phyloP scores from a whole-genome alignment of 805 yeast species.

The Starmerella stigmatis region DNA sequence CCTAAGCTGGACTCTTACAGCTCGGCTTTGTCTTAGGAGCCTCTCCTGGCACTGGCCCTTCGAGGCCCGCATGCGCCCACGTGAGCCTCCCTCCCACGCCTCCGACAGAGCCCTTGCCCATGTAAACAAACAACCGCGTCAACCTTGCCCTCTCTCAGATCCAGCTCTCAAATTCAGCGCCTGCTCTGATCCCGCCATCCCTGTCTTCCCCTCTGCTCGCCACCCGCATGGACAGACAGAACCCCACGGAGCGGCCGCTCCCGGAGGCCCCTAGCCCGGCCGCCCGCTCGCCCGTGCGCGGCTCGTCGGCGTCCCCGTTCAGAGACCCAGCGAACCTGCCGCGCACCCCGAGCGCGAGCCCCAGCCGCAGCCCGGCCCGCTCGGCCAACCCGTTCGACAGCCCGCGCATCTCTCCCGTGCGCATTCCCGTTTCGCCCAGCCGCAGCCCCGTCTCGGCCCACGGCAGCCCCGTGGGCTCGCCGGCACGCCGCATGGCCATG shows the following conservation, averaged over 20 bases:
- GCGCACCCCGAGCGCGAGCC: slow-evolving; percentile 4
- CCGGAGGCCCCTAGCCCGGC: slow-evolving; percentile 20
- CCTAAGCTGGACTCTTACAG: too few relatives aligned
- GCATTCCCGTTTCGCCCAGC: slow-evolving; percentile 14
- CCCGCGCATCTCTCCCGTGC: slow-evolving; percentile 21
- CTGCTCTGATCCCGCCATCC: too few relatives aligned
- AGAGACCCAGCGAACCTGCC: slow-evolving; percentile 1
- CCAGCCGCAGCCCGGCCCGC: slow-evolving; percentile 17
- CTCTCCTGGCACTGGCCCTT: too few relatives aligned
- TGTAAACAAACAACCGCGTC: too few relatives aligned
- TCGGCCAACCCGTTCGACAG: slow-evolving; percentile 22
- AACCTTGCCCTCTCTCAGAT: too few relatives aligned
- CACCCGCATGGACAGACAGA: not conserved
- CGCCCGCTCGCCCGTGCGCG: slow-evolving; percentile 16
- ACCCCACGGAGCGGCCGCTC: slow-evolving; percentile 12
- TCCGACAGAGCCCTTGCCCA: too few relatives aligned
- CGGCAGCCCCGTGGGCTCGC: slow-evolving; percentile 22
- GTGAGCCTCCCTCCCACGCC: too few relatives aligned
- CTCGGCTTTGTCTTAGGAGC: too few relatives aligned
- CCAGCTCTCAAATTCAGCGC: too few relatives aligned
- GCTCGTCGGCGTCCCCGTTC: slow-evolving; percentile 7
- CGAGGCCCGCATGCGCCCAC: too few relatives aligned
- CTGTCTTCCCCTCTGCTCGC: too few relatives aligned
- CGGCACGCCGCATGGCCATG: slow-evolving; percentile 18
- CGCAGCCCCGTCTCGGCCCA: slow-evolving; percentile 12